Conservation (phyloP, 2,329 filamentous ascomycete species). For the Ilyonectria mors-panacis region DNA sequence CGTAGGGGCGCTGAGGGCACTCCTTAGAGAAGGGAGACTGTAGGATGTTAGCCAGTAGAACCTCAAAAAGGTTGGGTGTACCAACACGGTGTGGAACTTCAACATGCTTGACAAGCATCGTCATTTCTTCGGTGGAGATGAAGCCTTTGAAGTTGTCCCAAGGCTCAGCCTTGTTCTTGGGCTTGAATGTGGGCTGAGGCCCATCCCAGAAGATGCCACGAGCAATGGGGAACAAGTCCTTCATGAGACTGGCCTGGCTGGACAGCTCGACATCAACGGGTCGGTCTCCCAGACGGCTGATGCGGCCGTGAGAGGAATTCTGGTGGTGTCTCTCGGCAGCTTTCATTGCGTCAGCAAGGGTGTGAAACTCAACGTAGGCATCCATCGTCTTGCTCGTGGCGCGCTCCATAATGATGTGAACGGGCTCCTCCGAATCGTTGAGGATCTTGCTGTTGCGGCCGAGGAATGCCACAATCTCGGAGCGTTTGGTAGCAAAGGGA, state of each 20-base stretch:
- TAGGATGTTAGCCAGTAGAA: constrained; percentile 14
- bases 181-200: constrained; percentile 57
- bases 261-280: constrained; percentile 71
- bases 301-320: constrained; percentile 57
- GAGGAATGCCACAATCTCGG: constrained; percentile 72
- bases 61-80: constrained; percentile 34
- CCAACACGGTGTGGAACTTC: constrained; percentile 74
- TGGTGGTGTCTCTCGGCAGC: constrained; percentile 65
- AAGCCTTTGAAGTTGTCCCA: constrained; percentile 73
- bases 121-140: constrained; percentile 73
- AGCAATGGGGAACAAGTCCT: constrained; percentile 72
- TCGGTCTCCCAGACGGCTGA: constrained; percentile 69
- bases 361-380: constrained; percentile 71
- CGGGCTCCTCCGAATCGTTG: constrained; percentile 67
- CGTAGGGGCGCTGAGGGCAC: constrained; percentile 75
- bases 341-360: constrained; percentile 66
- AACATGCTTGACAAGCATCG: constrained; percentile 75
- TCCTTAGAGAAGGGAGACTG: constrained; percentile 73
- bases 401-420: constrained; percentile 78
- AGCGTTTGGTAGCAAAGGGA: constrained; percentile 67
- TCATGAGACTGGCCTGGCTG: constrained; percentile 71
- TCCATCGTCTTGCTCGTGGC: constrained; percentile 74
- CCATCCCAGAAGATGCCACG: constrained; percentile 70
- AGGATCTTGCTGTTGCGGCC: constrained; percentile 71
- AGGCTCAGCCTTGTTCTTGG: constrained; percentile 54